These are phyloP conservation scores for Alternaria postmessia DNA, from an alignment of 2,329 filamentous ascomycete genomes.

Conservation along the genomic window DNA sequence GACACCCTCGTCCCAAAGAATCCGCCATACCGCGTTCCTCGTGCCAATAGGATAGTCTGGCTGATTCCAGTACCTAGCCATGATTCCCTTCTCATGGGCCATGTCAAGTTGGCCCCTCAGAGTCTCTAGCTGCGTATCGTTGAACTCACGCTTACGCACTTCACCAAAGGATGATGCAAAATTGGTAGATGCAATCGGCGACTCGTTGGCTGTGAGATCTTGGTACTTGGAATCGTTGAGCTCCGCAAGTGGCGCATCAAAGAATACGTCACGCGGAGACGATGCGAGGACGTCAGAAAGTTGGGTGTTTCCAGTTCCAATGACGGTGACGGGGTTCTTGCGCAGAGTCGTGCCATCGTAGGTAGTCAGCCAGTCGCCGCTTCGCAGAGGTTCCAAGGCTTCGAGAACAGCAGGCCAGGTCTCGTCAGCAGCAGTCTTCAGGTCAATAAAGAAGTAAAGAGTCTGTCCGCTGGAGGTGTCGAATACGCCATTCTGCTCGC, in stretches of 20 bases:
- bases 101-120: conserved; percentile 61
- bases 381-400: conserved; percentile 65
- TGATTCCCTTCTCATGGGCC: conserved; percentile 66
- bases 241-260: conserved; percentile 63
- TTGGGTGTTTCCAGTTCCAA: conserved; percentile 65
- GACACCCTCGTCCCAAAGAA: conserved; percentile 65
- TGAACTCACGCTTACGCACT: conserved; percentile 50
- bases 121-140: conserved; percentile 59
- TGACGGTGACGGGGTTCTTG: conserved; percentile 64
- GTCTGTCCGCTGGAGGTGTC: conserved; percentile 67
- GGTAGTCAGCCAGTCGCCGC: conserved; percentile 61
- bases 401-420: conserved; percentile 66
- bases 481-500: conserved; percentile 67
- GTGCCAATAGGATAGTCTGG: conserved; percentile 65
- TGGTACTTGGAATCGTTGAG: conserved; percentile 52
- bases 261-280: conserved; percentile 62
- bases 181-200: conserved; percentile 63
- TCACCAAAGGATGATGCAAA: conserved; percentile 56
- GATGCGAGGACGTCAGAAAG: conserved; percentile 54
- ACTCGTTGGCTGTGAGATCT: conserved; percentile 59
- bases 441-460: conserved; percentile 70
- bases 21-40: conserved; percentile 61
- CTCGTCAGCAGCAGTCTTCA: conserved; percentile 65
- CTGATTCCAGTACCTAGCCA: conserved; percentile 69
- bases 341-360: conserved; percentile 58